Percentiles rank a stretch among this genome's conserved stretches.
Conservation (phyloP, 192 early-diverging fungal species). For the Mortierella antarctica region DNA sequence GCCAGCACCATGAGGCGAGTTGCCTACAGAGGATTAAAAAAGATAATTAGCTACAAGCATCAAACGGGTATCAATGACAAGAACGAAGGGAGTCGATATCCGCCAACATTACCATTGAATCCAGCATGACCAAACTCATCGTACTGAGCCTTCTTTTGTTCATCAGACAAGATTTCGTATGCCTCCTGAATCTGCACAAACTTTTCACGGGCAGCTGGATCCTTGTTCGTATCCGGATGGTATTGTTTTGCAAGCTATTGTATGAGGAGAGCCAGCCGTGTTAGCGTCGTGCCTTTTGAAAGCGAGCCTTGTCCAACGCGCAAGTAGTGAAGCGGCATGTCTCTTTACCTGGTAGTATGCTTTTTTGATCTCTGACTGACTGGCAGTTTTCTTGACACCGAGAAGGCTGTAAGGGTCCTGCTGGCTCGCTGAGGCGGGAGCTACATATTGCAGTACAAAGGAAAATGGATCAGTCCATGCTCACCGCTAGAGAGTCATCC, state of each 20-base stretch:
- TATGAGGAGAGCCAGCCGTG: background rate
- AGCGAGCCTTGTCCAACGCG: too few relatives aligned
- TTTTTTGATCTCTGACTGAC: conserved; percentile 93
- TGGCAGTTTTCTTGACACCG: conserved; percentile 82
- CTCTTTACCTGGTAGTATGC: conserved; percentile 88
- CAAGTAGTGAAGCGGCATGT: background rate
- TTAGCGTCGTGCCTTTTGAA: background rate
- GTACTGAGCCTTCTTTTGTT: conserved; percentile 89
- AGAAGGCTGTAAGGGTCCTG: conserved; percentile 89
- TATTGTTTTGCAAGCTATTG: conserved; percentile 92
- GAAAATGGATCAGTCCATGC: background rate
- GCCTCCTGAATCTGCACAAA: conserved; percentile 98
- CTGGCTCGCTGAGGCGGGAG: conserved; percentile 38
- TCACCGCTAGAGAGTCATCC: background rate
- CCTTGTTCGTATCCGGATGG: conserved; percentile 99
- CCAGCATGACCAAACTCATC: conserved; percentile 87
- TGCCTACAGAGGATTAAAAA: conserved; percentile 9
- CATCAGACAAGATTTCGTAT: conserved; percentile 96
- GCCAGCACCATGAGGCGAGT: conserved; percentile 58
- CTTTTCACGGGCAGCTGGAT: conserved; percentile 89
- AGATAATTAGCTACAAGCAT: background rate
- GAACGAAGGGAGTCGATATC: background rate
- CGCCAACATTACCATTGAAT: conserved; percentile 35
- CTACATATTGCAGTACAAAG: conserved; percentile 5
- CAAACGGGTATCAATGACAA: background rate